Conservation (phyloP, 805 yeast species). For the Grigorovia yakushimaensis region DNA sequence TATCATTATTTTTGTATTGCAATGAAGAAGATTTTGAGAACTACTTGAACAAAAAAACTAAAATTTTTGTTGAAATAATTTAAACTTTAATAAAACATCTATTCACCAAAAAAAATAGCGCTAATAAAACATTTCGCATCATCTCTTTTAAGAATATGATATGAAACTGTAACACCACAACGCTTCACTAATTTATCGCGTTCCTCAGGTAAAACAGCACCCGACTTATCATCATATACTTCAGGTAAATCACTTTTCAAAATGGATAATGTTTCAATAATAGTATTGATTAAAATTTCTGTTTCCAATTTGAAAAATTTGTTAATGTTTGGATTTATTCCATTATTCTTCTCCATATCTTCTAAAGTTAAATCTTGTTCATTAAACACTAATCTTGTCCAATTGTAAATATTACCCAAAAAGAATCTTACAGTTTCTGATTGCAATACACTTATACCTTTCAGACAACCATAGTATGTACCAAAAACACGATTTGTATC, state of each 20-base stretch:
- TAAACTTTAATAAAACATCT: no score
- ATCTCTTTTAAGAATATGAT: constrained; percentile 36
- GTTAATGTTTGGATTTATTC: constrained; percentile 9
- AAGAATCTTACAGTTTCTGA: constrained; percentile 79
- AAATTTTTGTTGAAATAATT: no score
- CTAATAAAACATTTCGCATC: constrained; percentile 43
- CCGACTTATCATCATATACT: constrained; percentile 27
- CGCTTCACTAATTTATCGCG: constrained; percentile 40
- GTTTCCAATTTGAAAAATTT: constrained; percentile 37
- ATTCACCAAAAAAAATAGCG: constrained; percentile 69
- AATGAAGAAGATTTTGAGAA: no score
- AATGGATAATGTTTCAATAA: constrained; percentile 45
- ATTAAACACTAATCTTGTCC: constrained; percentile 57
- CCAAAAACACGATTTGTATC: constrained; percentile 78
- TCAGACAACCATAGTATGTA: constrained; percentile 84
- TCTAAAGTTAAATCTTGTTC: constrained; percentile 21
- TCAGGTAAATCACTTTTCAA: constrained; percentile 32
- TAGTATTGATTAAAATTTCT: constrained; percentile 37
- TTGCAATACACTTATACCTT: constrained; percentile 77
- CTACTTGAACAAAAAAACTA: no score
- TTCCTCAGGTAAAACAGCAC: constrained; percentile 29
- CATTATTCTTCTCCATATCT: constrained; percentile 9
- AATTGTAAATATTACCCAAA: constrained; percentile 72
- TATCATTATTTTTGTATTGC: no score
- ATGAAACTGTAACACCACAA: constrained; percentile 52